Conservation (phyloP, 2,329 filamentous ascomycete species). For the Akanthomyces muscarius region DNA sequence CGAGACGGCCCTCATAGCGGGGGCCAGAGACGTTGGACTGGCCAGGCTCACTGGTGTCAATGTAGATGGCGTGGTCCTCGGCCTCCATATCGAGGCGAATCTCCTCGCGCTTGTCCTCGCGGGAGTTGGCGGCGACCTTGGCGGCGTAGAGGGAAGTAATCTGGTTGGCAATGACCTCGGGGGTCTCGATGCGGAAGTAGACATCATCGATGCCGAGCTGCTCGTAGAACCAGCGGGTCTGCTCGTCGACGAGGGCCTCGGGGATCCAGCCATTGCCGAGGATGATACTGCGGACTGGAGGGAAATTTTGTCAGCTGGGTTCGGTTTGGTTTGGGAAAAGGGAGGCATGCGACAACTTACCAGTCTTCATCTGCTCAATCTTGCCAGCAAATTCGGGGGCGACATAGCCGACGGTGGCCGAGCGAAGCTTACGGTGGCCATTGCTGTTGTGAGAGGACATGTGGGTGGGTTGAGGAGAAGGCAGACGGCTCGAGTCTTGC, state of each 20-base stretch:
- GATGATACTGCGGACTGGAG: slow-evolving; percentile 73
- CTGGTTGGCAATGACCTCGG: slow-evolving; percentile 84
- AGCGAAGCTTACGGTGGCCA: slow-evolving; percentile 72
- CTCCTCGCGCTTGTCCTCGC: slow-evolving; percentile 90
- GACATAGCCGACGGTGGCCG: slow-evolving; percentile 89
- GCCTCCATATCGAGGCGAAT: slow-evolving; percentile 96
- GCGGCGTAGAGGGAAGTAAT: slow-evolving; percentile 96
- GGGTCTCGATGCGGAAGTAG: slow-evolving; percentile 89
- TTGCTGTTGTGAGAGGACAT: slow-evolving; percentile 51
- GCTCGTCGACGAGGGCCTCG: slow-evolving; percentile 71
- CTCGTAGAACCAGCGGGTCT: slow-evolving; percentile 96
- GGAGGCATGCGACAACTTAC: slow-evolving; percentile 39
- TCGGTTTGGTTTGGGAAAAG: neutral
- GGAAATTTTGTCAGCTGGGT: slow-evolving; percentile 16
- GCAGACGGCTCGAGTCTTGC: slow-evolving; percentile 53
- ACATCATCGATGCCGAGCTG: slow-evolving; percentile 97
- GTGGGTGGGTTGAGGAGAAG: slow-evolving; percentile 86
- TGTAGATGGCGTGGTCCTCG: slow-evolving; percentile 92
- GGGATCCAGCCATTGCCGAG: slow-evolving; percentile 82
- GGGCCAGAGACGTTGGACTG: slow-evolving; percentile 72
- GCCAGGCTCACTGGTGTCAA: slow-evolving; percentile 92
- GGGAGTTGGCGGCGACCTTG: slow-evolving; percentile 89
- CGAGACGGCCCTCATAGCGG: slow-evolving; percentile 89
- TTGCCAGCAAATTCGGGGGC: slow-evolving; percentile 93
- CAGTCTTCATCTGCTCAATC: slow-evolving; percentile 79